phyloP scores from a whole-genome alignment of 495 filamentous ascomycete genomes.

The Penicillium steckii region DNA sequence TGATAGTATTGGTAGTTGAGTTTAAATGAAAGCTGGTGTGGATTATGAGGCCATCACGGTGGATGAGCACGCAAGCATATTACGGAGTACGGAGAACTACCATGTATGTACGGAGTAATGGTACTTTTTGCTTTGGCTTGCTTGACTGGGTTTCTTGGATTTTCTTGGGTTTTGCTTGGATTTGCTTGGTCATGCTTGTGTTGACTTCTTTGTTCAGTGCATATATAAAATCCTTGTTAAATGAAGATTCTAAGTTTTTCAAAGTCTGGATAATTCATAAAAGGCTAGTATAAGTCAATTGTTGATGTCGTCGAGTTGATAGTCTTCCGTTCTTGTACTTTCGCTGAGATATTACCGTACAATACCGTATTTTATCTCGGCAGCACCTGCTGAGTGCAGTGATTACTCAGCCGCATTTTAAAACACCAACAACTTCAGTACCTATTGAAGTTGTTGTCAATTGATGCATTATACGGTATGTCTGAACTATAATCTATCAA shows the following conservation, averaged over 20 bases:
- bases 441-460: too few relatives aligned
- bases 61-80: conserved; percentile 22
- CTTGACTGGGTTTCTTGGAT: not conserved
- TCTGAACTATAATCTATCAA: too few relatives aligned
- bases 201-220: too few relatives aligned
- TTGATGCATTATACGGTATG: too few relatives aligned
- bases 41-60: conserved; percentile 19
- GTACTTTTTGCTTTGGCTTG: not conserved
- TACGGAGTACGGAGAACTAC: not conserved
- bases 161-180: not conserved
- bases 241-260: too few relatives aligned
- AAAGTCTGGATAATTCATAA: too few relatives aligned
- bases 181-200: too few relatives aligned
- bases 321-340: too few relatives aligned
- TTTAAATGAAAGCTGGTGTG: conserved; percentile 3
- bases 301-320: too few relatives aligned
- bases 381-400: conserved; percentile 2
- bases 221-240: too few relatives aligned
- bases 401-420: not conserved
- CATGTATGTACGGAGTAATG: not conserved
- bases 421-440: not conserved
- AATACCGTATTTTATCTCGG: not conserved
- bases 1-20: not conserved
- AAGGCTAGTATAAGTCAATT: too few relatives aligned
- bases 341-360: not conserved